Conservation (phyloP, 345 rosid genomes). For the Pugionium cornutum region DNA sequence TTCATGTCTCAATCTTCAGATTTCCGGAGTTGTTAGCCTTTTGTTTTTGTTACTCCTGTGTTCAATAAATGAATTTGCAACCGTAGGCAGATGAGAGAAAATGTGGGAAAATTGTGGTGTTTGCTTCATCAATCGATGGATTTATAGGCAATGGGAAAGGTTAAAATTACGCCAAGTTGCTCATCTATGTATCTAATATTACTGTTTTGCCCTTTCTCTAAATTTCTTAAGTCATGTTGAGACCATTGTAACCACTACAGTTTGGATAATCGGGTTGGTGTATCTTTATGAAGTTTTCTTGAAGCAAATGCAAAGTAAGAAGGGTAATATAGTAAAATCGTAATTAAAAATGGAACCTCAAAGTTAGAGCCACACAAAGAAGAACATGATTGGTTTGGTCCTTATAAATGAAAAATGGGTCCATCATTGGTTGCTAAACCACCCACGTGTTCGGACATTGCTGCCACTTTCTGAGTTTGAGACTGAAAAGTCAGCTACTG, state of each 20-base stretch:
- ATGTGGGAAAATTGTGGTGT: constrained; percentile 12
- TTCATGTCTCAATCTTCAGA: constrained; percentile 44
- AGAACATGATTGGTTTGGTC: constrained; percentile 27
- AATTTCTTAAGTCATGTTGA: not conserved
- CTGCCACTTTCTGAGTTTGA: constrained; percentile 28
- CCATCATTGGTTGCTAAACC: constrained; percentile 29
- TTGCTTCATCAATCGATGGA: constrained; percentile 13
- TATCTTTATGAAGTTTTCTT: not conserved
- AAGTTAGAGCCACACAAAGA: constrained; percentile 38
- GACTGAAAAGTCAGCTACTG: constrained; percentile 8
- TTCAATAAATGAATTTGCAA: constrained; percentile 13
- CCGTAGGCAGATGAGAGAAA: constrained; percentile 31
- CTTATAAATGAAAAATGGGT: constrained; percentile 24
- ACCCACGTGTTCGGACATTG: constrained; percentile 39
- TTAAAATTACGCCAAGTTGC: constrained; percentile 1
- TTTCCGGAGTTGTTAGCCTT: constrained; percentile 5
- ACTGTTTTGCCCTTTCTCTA: constrained; percentile 22
- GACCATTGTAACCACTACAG: too few relatives aligned
- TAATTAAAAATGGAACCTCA: not conserved
- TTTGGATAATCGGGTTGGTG: too few relatives aligned
- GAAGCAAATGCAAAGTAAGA: constrained; percentile 1
- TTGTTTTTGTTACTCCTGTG: not conserved
- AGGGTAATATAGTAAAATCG: constrained; percentile 18
- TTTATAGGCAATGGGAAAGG: constrained; percentile 36
- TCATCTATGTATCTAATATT: not conserved